phyloP scores from a whole-genome alignment of 345 rosid species.

The Melaleuca alternifolia region DNA sequence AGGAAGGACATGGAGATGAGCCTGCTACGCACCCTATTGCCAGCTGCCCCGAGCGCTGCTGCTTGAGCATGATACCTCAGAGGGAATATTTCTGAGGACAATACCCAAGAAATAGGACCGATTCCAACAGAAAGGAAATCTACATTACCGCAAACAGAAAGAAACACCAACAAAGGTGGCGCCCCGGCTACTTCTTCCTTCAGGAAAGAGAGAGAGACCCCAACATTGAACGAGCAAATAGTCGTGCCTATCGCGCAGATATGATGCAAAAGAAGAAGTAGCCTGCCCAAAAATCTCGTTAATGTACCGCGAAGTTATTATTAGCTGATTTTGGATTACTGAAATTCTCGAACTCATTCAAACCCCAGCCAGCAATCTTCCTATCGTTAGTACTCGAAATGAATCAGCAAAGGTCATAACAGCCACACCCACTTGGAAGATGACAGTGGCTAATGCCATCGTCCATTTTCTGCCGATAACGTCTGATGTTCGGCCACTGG shows the following conservation, averaged over 20 bases:
- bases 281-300: background rate
- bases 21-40: conserved; percentile 50
- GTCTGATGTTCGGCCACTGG: conserved; percentile 78
- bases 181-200: conserved; percentile 21
- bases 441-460: conserved; percentile 71
- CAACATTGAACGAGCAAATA: conserved; percentile 32
- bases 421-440: conserved; percentile 66
- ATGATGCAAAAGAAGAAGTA: too few relatives aligned
- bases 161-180: conserved; percentile 13
- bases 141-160: conserved; percentile 42
- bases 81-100: conserved; percentile 56
- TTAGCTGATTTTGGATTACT: too few relatives aligned
- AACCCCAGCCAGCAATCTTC: conserved; percentile 38
- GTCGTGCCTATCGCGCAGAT: conserved; percentile 46
- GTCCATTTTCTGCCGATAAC: conserved; percentile 84
- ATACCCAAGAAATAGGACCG: conserved; percentile 58
- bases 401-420: conserved; percentile 73
- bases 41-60: conserved; percentile 49
- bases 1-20: conserved; percentile 63
- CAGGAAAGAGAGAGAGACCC: conserved; percentile 23
- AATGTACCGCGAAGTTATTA: background rate
- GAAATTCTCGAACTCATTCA: too few relatives aligned
- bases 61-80: conserved; percentile 57
- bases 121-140: conserved; percentile 59
- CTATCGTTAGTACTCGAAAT: conserved; percentile 40